A percentile compares a stretch with the other conserved stretches of the same genome.
These are phyloP conservation scores for Cladobotryum protrusum DNA, from an alignment of 2,329 filamentous ascomycete genomes.

Conservation along the genomic window DNA sequence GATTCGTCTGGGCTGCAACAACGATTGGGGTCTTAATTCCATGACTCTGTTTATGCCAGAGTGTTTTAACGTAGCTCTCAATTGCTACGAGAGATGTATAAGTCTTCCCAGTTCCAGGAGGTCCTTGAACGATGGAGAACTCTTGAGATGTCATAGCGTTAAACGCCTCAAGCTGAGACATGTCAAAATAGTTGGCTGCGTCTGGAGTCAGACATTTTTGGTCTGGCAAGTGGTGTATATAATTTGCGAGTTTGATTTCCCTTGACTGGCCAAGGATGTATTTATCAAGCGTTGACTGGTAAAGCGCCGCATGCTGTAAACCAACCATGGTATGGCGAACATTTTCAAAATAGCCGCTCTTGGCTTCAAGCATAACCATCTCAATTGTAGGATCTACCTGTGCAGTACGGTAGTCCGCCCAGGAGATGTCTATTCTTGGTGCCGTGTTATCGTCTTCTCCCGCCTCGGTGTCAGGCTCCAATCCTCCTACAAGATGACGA, in stretches of 20 bases:
- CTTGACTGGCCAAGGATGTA: slow-evolving; percentile 49
- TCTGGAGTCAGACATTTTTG: slow-evolving; percentile 4
- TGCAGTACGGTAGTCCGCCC: slow-evolving; percentile 53
- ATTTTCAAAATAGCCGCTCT: slow-evolving; percentile 70
- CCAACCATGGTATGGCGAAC: slow-evolving; percentile 65
- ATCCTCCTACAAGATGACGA: slow-evolving; percentile 50
- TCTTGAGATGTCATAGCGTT: slow-evolving; percentile 63
- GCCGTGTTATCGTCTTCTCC: slow-evolving; percentile 33
- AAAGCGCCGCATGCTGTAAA: slow-evolving; percentile 54
- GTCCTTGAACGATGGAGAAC: slow-evolving; percentile 75
- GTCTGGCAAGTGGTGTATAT: slow-evolving; percentile 17
- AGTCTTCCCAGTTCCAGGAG: slow-evolving; percentile 71
- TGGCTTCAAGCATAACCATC: slow-evolving; percentile 74
- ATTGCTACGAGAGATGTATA: slow-evolving; percentile 71
- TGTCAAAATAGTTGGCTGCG: slow-evolving; percentile 48
- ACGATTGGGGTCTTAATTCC: slow-evolving; percentile 55
- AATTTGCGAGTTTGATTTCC: slow-evolving; percentile 23
- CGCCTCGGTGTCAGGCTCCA: slow-evolving; percentile 45
- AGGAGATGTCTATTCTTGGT: slow-evolving; percentile 70
- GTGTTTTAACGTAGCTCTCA: slow-evolving; percentile 38
- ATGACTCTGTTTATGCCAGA: slow-evolving; percentile 44
- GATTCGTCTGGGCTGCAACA: slow-evolving; percentile 82
- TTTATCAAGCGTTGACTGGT: slow-evolving; percentile 53
- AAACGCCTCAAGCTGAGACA: slow-evolving; percentile 64
- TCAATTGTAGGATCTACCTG: slow-evolving; percentile 62